Evolutionary conservation across 768 basidiomycete genomes (phyloP).

Genomic region (Flagelloscypha sp.): DNA sequence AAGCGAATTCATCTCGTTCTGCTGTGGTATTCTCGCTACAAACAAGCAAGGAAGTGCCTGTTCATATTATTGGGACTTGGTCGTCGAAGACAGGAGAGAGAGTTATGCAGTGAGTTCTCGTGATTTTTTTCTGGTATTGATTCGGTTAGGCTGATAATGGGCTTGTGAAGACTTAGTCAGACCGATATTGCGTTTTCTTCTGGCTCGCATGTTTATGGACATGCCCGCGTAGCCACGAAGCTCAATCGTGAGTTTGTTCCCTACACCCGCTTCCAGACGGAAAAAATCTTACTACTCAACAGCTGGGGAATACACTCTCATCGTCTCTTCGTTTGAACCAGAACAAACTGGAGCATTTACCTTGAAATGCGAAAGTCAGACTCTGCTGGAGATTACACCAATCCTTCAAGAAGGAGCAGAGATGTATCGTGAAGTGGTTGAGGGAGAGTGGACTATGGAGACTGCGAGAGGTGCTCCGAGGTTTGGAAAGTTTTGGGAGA

Average conservation of each 20-base stretch:
- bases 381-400: conserved; percentile 48
- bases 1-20: conserved; percentile 12
- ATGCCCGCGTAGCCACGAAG: conserved; percentile 44
- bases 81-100: conserved; percentile 68
- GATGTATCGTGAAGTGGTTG: conserved; percentile 65
- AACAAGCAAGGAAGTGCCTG: conserved; percentile 55
- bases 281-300: no score
- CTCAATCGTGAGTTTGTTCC: conserved; percentile 39
- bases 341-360: conserved; percentile 56
- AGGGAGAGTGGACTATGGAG: conserved; percentile 58
- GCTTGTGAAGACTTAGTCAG: conserved; percentile 40
- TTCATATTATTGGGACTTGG: conserved; percentile 71
- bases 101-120: conserved; percentile 56
- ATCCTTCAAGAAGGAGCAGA: conserved; percentile 88
- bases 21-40: conserved; percentile 38
- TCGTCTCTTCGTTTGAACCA: conserved; percentile 83
- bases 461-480: conserved; percentile 67
- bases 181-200: conserved; percentile 68
- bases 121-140: not conserved
- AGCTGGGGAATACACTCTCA: conserved; percentile 77
- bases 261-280: no score
- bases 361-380: conserved; percentile 54
- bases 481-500: conserved; percentile 52
- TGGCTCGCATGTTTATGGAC: conserved; percentile 76
- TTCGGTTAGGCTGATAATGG: not conserved